Evolutionary conservation across 192 early-diverging fungal genomes (phyloP), one percentile per base, ranked within the genome.

Genomic region (Allomyces macrogynus): DNA sequence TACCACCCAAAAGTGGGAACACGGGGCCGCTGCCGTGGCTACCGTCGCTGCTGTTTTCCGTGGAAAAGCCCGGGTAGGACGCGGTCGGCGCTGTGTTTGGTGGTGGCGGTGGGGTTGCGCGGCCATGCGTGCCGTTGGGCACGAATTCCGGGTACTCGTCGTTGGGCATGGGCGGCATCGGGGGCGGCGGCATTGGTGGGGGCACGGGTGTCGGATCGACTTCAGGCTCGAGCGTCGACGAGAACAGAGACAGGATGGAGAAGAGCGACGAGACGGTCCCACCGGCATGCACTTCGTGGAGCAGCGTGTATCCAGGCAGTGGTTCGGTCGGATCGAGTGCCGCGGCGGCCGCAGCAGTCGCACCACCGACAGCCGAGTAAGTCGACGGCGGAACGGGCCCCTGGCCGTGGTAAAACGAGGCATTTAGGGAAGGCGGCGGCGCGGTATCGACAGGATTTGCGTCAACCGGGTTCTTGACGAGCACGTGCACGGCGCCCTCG

Each of bases 261-360:
- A 97, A 97, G 61, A 99, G 69, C 64, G 89, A 92, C 10, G 90
- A 91, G 8, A 99, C 86, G 0, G 92, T 88, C 16, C 89, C 90
- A 9, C 94, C 95, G 9, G 84, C 74, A n/a, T 83, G 81, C 23
- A 99, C 92, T 62, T 89, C 87, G 70, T 93, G 93, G 12, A 97
- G 74, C 27, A 91, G 71, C 22, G 79, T 85, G 69, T 85, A 83
- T 10, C 74, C 79, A 16, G 49, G 49, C 49, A 57, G 16, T 16
- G 49, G 49, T n/a, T 57, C 49, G 49, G 12, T 57, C 3, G 49
- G 49, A 10, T 57, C 49, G 16, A n/a, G 49, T 20, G 49, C 3
- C 2, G 49, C 22, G 8, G 40, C 27, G 32, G 32, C 32, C 32
- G 32, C 32, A 7, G 32, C 32, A 40, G 32, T 40, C 32, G 32